Percentiles rank a stretch among this genome's conserved stretches.
Conservation (phyloP, 768 basidiomycete species). For the Galerina sulciceps region DNA sequence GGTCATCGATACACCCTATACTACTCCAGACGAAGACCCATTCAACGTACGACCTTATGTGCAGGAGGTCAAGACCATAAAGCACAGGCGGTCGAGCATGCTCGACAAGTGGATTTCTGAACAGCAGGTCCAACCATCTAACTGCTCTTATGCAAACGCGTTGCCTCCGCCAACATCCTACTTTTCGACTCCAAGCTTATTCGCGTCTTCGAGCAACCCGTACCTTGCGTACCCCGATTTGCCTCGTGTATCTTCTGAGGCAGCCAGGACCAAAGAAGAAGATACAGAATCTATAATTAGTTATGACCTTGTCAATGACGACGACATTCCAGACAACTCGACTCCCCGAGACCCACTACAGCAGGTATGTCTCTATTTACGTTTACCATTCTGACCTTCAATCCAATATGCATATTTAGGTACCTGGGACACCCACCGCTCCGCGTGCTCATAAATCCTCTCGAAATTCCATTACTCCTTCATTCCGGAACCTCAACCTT, state of each 20-base stretch:
- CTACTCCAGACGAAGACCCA: conserved; percentile 55
- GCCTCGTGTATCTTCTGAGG: conserved; percentile 20
- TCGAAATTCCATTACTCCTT: conserved; percentile 38
- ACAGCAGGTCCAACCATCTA: conserved; percentile 36
- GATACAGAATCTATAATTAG: conserved; percentile 41
- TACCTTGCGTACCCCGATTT: conserved; percentile 49
- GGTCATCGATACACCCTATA: conserved; percentile 50
- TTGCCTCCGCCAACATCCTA: conserved; percentile 7
- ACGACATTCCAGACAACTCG: conserved; percentile 44
- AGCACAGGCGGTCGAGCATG: conserved; percentile 51
- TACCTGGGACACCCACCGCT: conserved; percentile 36
- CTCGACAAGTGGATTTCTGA: conserved; percentile 60
- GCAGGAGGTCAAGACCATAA: conserved; percentile 30
- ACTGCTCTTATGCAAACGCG: not conserved
- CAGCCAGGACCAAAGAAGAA: conserved; percentile 8
- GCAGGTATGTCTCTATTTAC: conserved; percentile 16
- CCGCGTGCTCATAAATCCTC: conserved; percentile 37
- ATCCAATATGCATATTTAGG: conserved; percentile 27
- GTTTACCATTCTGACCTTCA: not conserved
- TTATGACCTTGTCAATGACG: conserved; percentile 56
- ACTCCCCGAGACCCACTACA: conserved; percentile 10
- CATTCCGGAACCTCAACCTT: conserved; percentile 49
- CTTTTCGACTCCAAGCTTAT: conserved; percentile 2
- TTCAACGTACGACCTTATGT: conserved; percentile 44
- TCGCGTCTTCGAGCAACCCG: conserved; percentile 35